Percentiles rank a stretch among this genome's conserved stretches.
These are phyloP conservation scores for Didymella glomerata DNA, from an alignment of 2,329 filamentous ascomycete species.

Conservation along the genomic window DNA sequence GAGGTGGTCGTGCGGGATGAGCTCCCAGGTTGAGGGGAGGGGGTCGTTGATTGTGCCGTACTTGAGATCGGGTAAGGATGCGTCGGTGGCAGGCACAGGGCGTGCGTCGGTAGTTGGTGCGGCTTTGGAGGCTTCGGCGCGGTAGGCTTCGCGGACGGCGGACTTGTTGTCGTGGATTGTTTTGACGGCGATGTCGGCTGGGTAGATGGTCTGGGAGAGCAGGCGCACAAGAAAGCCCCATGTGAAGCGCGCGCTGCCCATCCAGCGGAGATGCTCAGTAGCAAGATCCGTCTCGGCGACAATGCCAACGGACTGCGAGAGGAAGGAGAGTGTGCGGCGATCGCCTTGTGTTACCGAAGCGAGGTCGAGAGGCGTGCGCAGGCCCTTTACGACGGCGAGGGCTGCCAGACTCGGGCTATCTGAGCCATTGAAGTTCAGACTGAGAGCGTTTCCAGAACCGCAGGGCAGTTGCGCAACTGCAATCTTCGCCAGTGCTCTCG, in stretches of 20 bases:
- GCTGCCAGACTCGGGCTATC: constrained; percentile 78
- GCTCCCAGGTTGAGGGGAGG: constrained; percentile 79
- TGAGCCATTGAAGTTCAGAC: constrained; percentile 86
- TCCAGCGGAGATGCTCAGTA: constrained; percentile 92
- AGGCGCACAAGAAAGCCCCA: constrained; percentile 83
- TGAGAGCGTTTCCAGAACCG: constrained; percentile 93
- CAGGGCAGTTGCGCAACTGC: constrained; percentile 89
- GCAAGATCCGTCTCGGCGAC: constrained; percentile 89
- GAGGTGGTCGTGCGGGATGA: constrained; percentile 76
- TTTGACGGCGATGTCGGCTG: constrained; percentile 87
- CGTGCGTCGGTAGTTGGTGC: constrained; percentile 35
- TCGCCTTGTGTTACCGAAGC: constrained; percentile 86
- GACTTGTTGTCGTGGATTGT: constrained; percentile 80
- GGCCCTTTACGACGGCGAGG: constrained; percentile 84
- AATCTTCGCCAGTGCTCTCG: constrained; percentile 75
- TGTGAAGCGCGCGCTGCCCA: constrained; percentile 86
- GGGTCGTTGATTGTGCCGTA: constrained; percentile 83
- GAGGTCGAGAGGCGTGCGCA: constrained; percentile 84
- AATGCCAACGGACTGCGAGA: constrained; percentile 89
- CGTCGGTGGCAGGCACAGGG: constrained; percentile 27
- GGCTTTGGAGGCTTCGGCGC: constrained; percentile 39
- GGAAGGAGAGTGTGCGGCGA: constrained; percentile 79
- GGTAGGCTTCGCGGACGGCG: constrained; percentile 77
- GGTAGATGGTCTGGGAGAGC: constrained; percentile 79
- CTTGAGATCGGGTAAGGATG: constrained; percentile 72